Evolutionary conservation across 1,139 yeast genomes (phyloP), one percentile per base, ranked within the genome.

Genomic region (Taphrina betulina): DNA sequence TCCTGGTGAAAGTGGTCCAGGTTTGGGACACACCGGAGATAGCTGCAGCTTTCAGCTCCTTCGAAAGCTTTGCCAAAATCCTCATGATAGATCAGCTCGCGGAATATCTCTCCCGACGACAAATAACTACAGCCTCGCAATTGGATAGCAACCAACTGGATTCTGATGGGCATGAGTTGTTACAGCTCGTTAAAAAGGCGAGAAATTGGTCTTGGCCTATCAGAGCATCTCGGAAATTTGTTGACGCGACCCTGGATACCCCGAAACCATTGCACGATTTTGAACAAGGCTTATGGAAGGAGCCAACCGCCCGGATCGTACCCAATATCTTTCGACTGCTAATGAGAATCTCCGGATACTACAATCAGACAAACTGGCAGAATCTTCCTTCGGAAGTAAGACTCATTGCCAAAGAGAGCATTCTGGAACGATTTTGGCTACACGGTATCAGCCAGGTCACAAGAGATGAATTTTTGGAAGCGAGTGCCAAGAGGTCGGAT

Each of bases 11-110:
- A 0, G 96, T 92, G 64, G 73, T 94, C 50, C 73, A 79, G 33
- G 94, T 96, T 0, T 94, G 99, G 99, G 83, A 92, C 1, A 88
- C 90, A 52, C 92, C 92, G 14, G 83, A 81, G 16, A 90, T 97
- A 0, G 89, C 88, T 63, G 87, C 87, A 65, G 97, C 96, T 0
- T 72, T 92, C 36, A 75, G 83, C 68, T 95, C 92, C 66, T 75
- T 94, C 53, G 95, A 88, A 62, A 90, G 97, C 96, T 94, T 94
- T 65, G 90, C 92, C 96, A 97, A 90, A 69, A 78, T 97, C 64
- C 78, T 94, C 57, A 98, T 98, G 2, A 87, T 94, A 54, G 97
- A 89, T 2, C 82, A 82, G 67, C 92, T 94, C 66, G 95, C 96
- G 0, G 85, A 85, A 57, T 94, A 94, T 67, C 90, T 94, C 70